Evolutionary conservation across 805 yeast genomes (phyloP).

Genomic region (Zygosaccharomyces bailii): DNA sequence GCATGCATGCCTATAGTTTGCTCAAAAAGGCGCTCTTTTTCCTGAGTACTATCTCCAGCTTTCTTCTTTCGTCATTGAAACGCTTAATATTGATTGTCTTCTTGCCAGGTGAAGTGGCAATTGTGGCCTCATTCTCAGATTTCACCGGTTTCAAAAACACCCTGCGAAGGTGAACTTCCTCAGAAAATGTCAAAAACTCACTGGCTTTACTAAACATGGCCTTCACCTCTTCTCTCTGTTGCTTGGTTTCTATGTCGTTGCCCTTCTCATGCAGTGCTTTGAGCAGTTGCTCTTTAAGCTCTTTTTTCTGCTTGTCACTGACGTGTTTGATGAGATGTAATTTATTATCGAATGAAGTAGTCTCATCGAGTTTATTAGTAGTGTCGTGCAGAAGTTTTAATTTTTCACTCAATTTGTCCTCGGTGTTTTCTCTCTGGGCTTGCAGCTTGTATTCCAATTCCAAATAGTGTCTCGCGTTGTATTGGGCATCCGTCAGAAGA

Average conservation of each 20-base stretch:
- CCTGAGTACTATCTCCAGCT: constrained; percentile 52
- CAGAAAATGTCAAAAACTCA: constrained; percentile 29
- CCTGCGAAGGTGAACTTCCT: constrained; percentile 42
- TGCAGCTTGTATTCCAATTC: constrained; percentile 44
- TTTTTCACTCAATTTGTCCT: constrained; percentile 29
- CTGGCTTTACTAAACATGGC: constrained; percentile 42
- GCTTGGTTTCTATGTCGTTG: constrained; percentile 13
- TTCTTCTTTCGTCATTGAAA: constrained; percentile 56
- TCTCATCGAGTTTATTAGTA: constrained; percentile 16
- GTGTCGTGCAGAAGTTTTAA: constrained; percentile 17
- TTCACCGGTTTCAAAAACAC: constrained; percentile 53
- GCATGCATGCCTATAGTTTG: constrained; percentile 20
- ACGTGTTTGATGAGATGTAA: constrained; percentile 23
- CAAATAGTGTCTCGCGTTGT: constrained; percentile 52
- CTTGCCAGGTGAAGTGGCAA: constrained; percentile 41
- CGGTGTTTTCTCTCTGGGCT: constrained; percentile 36
- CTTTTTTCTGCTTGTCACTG: constrained; percentile 33
- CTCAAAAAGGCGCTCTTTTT: constrained; percentile 47
- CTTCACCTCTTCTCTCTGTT: constrained; percentile 40
- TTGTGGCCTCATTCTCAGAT: constrained; percentile 46
- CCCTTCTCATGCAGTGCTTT: constrained; percentile 22
- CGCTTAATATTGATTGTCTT: constrained; percentile 52
- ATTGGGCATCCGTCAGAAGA: constrained; percentile 51
- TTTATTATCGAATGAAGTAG: constrained; percentile 30
- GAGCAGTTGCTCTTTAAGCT: constrained; percentile 27